Percentiles rank a stretch among this genome's conserved stretches.
phyloP scores from a whole-genome alignment of 2,329 filamentous ascomycete species.

The Colletotrichum melonis region DNA sequence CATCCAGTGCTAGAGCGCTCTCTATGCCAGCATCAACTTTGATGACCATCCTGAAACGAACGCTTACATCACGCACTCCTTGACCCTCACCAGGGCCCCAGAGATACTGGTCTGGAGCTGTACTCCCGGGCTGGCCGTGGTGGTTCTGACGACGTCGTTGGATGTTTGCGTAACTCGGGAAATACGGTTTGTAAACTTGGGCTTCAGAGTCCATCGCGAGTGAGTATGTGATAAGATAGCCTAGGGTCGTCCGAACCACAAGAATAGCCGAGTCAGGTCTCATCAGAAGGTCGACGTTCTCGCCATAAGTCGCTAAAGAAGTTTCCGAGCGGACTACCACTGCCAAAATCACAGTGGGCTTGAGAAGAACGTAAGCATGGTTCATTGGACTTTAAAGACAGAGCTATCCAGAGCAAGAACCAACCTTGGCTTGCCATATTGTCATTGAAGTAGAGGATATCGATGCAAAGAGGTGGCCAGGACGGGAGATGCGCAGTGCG shows the following conservation, averaged over 20 bases:
- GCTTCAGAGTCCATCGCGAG: constrained; percentile 86
- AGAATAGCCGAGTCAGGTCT: constrained; percentile 93
- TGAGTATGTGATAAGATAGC: constrained; percentile 95
- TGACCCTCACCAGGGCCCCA: constrained; percentile 85
- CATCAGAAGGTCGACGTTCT: constrained; percentile 85
- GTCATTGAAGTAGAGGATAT: constrained; percentile 87
- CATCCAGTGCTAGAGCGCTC: constrained; percentile 87
- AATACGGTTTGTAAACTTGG: constrained; percentile 86
- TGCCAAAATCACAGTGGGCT: constrained; percentile 91
- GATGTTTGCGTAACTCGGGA: constrained; percentile 74
- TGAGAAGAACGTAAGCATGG: constrained; percentile 13
- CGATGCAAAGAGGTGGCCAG: constrained; percentile 85
- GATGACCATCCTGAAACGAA: constrained; percentile 97
- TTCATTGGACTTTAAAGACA: constrained; percentile 8
- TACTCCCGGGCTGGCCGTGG: constrained; percentile 65
- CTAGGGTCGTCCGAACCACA: constrained; percentile 86
- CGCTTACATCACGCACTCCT: constrained; percentile 85
- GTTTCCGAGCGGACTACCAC: constrained; percentile 83
- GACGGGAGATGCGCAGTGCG: constrained; percentile 81
- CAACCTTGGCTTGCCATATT: constrained; percentile 96
- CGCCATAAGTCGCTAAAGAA: constrained; percentile 85
- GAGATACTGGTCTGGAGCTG: constrained; percentile 70
- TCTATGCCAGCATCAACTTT: constrained; percentile 96
- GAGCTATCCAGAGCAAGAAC: constrained; percentile 37
- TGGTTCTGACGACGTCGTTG: constrained; percentile 72